A percentile compares a stretch with the other conserved stretches of the same genome.
phyloP scores from a whole-genome alignment of 257 asterid genomes.

The Solanum sejunctum region DNA sequence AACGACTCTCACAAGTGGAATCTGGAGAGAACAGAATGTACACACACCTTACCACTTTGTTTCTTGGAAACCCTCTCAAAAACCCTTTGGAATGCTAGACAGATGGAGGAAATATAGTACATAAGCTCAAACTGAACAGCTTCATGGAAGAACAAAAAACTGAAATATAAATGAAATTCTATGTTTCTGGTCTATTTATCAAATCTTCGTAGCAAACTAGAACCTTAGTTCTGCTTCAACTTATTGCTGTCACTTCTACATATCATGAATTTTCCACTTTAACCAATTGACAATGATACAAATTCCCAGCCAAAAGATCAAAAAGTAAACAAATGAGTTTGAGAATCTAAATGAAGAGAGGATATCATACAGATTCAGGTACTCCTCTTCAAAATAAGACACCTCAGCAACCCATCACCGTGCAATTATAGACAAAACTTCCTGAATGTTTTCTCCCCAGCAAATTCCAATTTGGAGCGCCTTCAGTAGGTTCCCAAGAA shows the following conservation, averaged over 20 bases:
- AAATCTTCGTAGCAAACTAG: neutral
- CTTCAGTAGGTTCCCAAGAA: constrained; percentile 62
- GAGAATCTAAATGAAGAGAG: neutral
- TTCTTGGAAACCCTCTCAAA: no score
- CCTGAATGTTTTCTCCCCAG: constrained; percentile 21
- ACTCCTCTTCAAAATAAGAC: neutral
- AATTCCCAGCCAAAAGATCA: neutral
- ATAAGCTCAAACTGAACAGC: neutral
- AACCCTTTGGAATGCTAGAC: neutral
- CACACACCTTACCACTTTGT: no score
- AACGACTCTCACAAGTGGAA: no score
- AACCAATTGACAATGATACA: neutral
- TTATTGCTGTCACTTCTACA: constrained; percentile 5
- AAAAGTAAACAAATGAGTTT: neutral
- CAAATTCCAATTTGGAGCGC: constrained; percentile 46
- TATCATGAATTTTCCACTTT: neutral
- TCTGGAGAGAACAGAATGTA: no score
- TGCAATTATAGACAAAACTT: constrained; percentile 30
- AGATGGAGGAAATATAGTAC: neutral
- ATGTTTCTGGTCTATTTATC: neutral
- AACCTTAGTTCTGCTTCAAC: neutral
- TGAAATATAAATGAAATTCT: neutral
- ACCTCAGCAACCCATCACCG: constrained; percentile 31
- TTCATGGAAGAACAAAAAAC: neutral
- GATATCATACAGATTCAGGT: neutral